A percentile compares a stretch with the other conserved stretches of the same genome.
These are phyloP conservation scores for Sungouiella blattae DNA, from an alignment of 805 yeast species.

Conservation along the genomic window DNA sequence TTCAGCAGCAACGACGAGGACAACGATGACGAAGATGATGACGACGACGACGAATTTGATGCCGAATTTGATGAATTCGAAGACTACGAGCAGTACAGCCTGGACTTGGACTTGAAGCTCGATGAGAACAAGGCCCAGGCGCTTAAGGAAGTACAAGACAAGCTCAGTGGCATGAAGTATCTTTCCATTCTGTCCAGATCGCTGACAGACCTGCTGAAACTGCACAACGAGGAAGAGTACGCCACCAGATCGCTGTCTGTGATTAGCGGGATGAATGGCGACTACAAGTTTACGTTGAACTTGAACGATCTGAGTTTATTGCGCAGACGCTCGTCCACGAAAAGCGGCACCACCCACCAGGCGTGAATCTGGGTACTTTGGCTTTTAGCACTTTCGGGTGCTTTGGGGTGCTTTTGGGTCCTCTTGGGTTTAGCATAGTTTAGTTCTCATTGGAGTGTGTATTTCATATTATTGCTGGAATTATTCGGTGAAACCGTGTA, in stretches of 20 bases:
- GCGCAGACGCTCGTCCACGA: constrained; percentile 42
- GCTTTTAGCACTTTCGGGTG: no score
- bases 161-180: constrained; percentile 21
- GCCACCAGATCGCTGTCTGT: constrained; percentile 39
- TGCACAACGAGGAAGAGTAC: constrained; percentile 21
- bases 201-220: constrained; percentile 15
- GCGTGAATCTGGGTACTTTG: neutral
- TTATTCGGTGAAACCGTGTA: no score
- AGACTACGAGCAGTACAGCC: constrained; percentile 11
- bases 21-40: constrained; percentile 11
- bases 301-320: constrained; percentile 63
- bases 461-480: no score
- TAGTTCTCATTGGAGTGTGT: no score
- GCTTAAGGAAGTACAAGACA: constrained; percentile 19
- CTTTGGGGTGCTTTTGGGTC: no score
- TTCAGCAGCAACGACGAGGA: constrained; percentile 4
- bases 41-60: constrained; percentile 10
- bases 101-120: neutral
- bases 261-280: constrained; percentile 37
- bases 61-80: constrained; percentile 20
- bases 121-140: constrained; percentile 17
- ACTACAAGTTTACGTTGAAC: constrained; percentile 53
- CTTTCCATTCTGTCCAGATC: constrained; percentile 18
- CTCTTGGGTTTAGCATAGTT: no score
- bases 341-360: constrained; percentile 9